Percentiles rank a stretch among this genome's conserved stretches.
phyloP scores from a whole-genome alignment of 371 early-diverging fungal genomes.

The Apophysomyces sp. region DNA sequence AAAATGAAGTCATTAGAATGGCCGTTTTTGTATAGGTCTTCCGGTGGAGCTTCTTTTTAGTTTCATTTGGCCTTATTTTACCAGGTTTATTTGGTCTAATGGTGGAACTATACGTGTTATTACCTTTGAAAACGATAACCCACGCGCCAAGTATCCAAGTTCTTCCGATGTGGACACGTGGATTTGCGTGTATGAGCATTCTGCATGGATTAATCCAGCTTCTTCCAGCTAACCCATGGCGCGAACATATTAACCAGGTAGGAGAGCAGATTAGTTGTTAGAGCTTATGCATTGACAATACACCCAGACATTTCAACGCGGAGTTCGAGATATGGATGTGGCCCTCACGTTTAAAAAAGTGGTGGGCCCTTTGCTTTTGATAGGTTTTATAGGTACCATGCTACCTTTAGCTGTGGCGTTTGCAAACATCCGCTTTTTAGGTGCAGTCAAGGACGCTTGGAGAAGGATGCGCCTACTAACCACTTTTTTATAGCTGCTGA shows the following conservation, averaged over 20 bases:
- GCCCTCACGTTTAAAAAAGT: slow-evolving; percentile 3
- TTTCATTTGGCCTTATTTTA: slow-evolving; percentile 40
- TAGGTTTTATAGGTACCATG: slow-evolving; percentile 1
- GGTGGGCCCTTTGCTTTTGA: slow-evolving; percentile 3
- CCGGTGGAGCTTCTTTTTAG: slow-evolving; percentile 28
- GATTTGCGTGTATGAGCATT: slow-evolving; percentile 17
- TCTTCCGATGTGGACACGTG: slow-evolving; percentile 27
- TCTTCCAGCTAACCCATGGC: slow-evolving; percentile 11
- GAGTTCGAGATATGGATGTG: slow-evolving; percentile 5
- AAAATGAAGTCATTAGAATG: not conserved
- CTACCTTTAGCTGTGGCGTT: slow-evolving; percentile 5
- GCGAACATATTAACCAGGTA: slow-evolving; percentile 7
- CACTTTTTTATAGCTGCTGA: slow-evolving; percentile 8
- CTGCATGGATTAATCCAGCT: slow-evolving; percentile 12
- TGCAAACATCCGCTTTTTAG: slow-evolving; percentile 7
- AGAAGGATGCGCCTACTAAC: not conserved
- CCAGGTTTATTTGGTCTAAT: slow-evolving; percentile 48
- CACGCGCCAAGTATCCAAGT: slow-evolving; percentile 29
- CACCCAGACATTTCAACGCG: slow-evolving; percentile 6
- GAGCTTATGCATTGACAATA: not conserved
- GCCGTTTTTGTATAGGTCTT: not conserved
- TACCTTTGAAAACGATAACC: slow-evolving; percentile 35
- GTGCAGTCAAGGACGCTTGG: not conserved
- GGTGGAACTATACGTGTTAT: slow-evolving; percentile 48
- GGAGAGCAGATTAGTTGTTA: not conserved